Conservation (phyloP, 2,329 filamentous ascomycete genomes). For the Orbilia javanica region DNA sequence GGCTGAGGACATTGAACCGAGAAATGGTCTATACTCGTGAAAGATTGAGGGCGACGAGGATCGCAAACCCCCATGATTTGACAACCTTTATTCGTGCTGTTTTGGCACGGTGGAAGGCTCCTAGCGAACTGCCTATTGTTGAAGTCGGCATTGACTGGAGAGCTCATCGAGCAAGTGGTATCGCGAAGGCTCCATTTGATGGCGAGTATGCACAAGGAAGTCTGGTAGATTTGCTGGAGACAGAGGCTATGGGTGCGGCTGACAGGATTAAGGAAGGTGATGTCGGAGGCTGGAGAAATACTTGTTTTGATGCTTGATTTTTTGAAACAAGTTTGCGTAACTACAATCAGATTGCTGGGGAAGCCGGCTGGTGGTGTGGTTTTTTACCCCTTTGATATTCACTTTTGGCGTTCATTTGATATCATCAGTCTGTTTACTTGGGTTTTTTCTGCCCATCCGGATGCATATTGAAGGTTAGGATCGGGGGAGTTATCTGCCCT, state of each 20-base stretch:
- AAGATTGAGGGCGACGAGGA: slow-evolving; percentile 84
- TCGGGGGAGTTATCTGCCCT: slow-evolving; percentile 32
- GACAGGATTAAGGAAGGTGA: slow-evolving; percentile 82
- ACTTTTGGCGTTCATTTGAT: slow-evolving; percentile 4
- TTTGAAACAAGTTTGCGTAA: neutral
- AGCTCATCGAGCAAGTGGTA: slow-evolving; percentile 71
- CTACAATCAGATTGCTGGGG: slow-evolving; percentile 12
- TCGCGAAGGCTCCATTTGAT: slow-evolving; percentile 75
- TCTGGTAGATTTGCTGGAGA: slow-evolving; percentile 88
- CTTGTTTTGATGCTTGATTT: slow-evolving; percentile 47
- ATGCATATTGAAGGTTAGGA: slow-evolving; percentile 43
- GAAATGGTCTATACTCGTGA: slow-evolving; percentile 90
- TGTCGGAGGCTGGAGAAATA: slow-evolving; percentile 82
- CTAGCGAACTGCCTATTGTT: slow-evolving; percentile 79
- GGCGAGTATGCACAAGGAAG: slow-evolving; percentile 90
- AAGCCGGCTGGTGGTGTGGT: neutral
- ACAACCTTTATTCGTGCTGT: slow-evolving; percentile 86
- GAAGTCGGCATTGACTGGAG: slow-evolving; percentile 82
- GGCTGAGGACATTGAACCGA: slow-evolving; percentile 80
- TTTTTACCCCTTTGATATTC: slow-evolving; percentile 16
- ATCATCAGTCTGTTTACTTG: slow-evolving; percentile 3
- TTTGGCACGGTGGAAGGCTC: slow-evolving; percentile 74
- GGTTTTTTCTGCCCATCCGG: neutral
- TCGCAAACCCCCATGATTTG: slow-evolving; percentile 82
- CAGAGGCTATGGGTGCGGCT: slow-evolving; percentile 77